A percentile compares a stretch with the other conserved stretches of the same genome.
Evolutionary conservation across 1,284 basidiomycete genomes (phyloP).

Genomic region (Agroathelia rolfsii): DNA sequence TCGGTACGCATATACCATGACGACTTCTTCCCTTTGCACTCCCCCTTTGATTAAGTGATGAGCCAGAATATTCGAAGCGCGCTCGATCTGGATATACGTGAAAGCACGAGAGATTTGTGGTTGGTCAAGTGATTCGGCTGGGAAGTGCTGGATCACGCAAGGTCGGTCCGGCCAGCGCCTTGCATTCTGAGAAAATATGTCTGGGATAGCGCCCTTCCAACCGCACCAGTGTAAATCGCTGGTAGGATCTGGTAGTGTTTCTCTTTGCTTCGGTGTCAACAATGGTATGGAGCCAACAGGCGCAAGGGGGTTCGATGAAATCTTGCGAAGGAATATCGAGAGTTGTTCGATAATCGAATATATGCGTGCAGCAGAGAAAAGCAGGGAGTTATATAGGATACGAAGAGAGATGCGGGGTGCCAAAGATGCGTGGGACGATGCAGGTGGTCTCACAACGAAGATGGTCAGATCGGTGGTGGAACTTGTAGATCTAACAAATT

Average conservation of each 20-base stretch:
- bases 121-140: constrained; percentile 28
- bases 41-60: constrained; percentile 85
- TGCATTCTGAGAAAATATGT: constrained; percentile 85
- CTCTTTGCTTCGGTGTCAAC: constrained; percentile 66
- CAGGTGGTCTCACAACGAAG: constrained; percentile 57
- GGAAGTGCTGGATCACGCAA: constrained; percentile 76
- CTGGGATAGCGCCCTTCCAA: constrained; percentile 92
- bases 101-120: constrained; percentile 54
- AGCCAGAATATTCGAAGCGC: constrained; percentile 84
- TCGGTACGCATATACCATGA: constrained; percentile 98
- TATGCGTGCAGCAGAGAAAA: constrained; percentile 81
- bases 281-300: constrained; percentile 72
- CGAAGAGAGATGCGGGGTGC: constrained; percentile 77
- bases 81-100: constrained; percentile 77
- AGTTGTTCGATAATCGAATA: constrained; percentile 81
- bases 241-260: constrained; percentile 75
- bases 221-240: constrained; percentile 95
- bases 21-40: constrained; percentile 89
- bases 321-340: constrained; percentile 69
- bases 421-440: constrained; percentile 63
- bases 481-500: constrained; percentile 72
- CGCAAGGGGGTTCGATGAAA: constrained; percentile 50
- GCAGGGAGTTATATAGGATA: constrained; percentile 89
- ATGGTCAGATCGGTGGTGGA: constrained; percentile 90
- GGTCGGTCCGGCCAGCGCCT: constrained; percentile 64